Base-by-base conservation (phyloP, 257 asterid genomes). In the Nicotiana noctiflora region DNA sequence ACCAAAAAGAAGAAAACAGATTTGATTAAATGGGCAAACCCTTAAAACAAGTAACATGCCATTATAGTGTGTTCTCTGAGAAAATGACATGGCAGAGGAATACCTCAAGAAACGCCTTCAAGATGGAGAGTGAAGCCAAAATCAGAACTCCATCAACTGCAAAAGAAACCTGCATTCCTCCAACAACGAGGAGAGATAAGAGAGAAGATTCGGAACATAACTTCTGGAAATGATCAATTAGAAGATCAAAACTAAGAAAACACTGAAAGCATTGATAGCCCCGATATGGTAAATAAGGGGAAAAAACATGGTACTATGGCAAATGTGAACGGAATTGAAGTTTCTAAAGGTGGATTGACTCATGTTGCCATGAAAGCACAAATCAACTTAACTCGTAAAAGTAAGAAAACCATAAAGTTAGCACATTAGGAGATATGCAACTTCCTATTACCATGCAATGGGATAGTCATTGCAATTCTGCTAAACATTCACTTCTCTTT, bases 81-180 rank as follows among this genome's bases (percentile, higher is more conserved):
- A 77, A 64, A 4, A 11, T 79, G 62, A 18, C 40, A 74, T 15
- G 75, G 56, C 76, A 34, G 66, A 46, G 55, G 29, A 44, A 57
- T 79, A 84, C 87, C 89, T 86, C 89, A 49, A 86, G 89, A 65
- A 86, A 85, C 40, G 89, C 87, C 83, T 84, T 84, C 83, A 84
- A 63, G 37, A 86, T 31, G 7, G 85, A 86, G 63, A 84, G 87
- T 12, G 81, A 84, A 86, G 84, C 87, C 81, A 86, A 76, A 53
- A 86, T 75, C 57, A 86, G 32, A 75, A 84, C 81, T 4, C 89
- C 89, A 79, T 82, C 89, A 80, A 84, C 84, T 12, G 87, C 87
- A 75, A 84, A 86, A 79, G 86, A 75, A 18, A 76, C 89, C 87
- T 84, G 85, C 53, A 67, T 32, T 79, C 56, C 67, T 25, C 68